Conservation (phyloP, 2,329 filamentous ascomycete species). For the Claviceps capensis region DNA sequence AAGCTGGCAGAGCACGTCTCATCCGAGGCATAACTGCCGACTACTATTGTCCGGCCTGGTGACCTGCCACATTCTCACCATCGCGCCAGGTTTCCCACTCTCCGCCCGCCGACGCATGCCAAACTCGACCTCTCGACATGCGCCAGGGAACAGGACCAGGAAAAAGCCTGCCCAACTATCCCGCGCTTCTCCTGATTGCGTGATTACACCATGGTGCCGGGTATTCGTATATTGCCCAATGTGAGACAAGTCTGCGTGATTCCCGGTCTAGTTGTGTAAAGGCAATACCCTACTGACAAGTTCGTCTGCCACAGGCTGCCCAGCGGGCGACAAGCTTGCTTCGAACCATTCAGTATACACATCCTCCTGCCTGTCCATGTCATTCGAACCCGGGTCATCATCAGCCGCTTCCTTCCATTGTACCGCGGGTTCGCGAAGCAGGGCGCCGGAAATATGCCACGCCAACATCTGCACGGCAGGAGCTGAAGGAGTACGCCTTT, state of each 20-base stretch:
- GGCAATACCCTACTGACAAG: not conserved
- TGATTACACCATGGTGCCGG: slow-evolving; percentile 13
- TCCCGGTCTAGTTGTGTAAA: not conserved
- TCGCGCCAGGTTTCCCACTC: not conserved
- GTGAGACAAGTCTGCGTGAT: slow-evolving; percentile 12
- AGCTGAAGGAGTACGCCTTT: slow-evolving; percentile 90
- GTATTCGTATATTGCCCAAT: slow-evolving; percentile 21
- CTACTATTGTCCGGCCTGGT: not conserved
- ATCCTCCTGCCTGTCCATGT: slow-evolving; percentile 80
- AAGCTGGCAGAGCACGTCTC: not conserved
- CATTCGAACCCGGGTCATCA: slow-evolving; percentile 80
- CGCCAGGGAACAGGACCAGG: not conserved
- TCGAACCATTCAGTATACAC: slow-evolving; percentile 80
- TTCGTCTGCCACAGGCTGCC: slow-evolving; percentile 31
- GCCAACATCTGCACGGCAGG: slow-evolving; percentile 39
- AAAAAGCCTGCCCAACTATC: not conserved
- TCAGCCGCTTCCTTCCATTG: slow-evolving; percentile 45
- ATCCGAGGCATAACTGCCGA: not conserved
- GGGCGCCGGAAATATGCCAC: slow-evolving; percentile 50
- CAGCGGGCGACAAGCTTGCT: slow-evolving; percentile 59
- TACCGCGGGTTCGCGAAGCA: slow-evolving; percentile 27
- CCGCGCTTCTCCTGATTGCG: not conserved
- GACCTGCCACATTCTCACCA: not conserved
- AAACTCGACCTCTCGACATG: not conserved
- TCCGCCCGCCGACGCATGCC: not conserved